Conservation (phyloP, 768 basidiomycete genomes). For the Porpolomopsis calyptriformis region DNA sequence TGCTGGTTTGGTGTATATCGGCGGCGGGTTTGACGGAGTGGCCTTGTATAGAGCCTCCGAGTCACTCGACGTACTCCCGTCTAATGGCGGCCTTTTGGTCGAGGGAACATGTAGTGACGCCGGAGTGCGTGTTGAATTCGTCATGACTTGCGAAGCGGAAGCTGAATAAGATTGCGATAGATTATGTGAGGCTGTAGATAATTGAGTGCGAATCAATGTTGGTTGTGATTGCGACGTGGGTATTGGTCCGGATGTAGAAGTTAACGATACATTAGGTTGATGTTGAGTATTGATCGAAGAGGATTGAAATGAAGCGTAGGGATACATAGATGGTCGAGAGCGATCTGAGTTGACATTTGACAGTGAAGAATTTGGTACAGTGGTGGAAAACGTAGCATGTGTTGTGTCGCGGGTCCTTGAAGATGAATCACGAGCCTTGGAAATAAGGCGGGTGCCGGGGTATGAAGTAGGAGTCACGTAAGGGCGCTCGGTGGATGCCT, state of each 20-base stretch:
- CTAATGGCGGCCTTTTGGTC: conserved; percentile 12
- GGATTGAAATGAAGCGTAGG: conserved; percentile 9
- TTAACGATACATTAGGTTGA: conserved; percentile 9
- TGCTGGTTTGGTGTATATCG: conserved; percentile 37
- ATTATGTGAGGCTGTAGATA: neutral
- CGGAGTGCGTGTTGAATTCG: conserved; percentile 7
- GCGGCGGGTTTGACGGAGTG: conserved; percentile 27
- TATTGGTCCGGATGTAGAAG: conserved; percentile 2
- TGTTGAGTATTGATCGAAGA: conserved; percentile 5
- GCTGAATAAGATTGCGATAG: neutral
- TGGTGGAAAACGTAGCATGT: neutral
- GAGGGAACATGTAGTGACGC: neutral
- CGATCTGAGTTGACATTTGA: conserved; percentile 18
- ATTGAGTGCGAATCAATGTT: neutral
- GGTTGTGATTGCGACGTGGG: neutral
- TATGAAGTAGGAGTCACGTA: neutral
- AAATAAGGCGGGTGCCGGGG: neutral
- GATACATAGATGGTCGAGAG: conserved; percentile 1
- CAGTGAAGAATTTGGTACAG: conserved; percentile 20
- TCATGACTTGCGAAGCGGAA: neutral
- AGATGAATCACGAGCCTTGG: neutral
- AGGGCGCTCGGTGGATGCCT: neutral
- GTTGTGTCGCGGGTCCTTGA: neutral
- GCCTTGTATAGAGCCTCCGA: conserved; percentile 11
- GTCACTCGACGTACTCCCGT: conserved; percentile 13